Evolutionary conservation across 768 basidiomycete genomes (phyloP).

Genomic region (Mycena albidolilacea): DNA sequence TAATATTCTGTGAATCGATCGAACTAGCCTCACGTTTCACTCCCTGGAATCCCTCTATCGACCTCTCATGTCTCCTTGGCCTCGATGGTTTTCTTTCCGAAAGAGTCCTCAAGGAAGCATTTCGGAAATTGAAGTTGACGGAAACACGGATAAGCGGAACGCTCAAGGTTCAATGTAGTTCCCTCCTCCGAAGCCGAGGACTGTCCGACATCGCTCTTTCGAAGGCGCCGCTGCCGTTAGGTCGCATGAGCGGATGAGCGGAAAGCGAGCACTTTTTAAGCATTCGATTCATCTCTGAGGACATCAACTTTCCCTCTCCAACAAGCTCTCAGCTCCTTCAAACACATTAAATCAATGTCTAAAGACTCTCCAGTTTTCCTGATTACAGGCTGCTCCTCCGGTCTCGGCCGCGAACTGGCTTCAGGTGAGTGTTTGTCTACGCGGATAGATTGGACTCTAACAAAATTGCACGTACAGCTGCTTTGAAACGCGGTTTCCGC

Average conservation of each 20-base stretch:
- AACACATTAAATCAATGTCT: not conserved
- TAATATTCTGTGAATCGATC: no score
- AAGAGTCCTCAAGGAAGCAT: no score
- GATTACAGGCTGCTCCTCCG: conserved; percentile 29
- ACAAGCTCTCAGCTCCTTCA: not conserved
- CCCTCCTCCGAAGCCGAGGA: no score
- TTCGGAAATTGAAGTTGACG: not conserved
- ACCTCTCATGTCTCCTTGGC: no score
- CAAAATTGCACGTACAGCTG: conserved; percentile 4
- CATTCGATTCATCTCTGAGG: not conserved
- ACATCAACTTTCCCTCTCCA: not conserved
- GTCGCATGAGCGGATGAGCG: not conserved
- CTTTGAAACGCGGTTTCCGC: conserved; percentile 14
- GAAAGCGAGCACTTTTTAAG: not conserved
- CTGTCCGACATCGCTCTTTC: not conserved
- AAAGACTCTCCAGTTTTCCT: conserved; percentile 17
- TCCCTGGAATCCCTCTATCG: no score
- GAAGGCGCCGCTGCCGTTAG: not conserved
- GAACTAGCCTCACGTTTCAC: no score
- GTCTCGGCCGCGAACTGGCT: conserved; percentile 21
- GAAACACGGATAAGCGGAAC: conserved; percentile 23
- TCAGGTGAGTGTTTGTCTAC: not conserved
- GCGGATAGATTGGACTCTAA: not conserved
- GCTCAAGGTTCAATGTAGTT: not conserved
- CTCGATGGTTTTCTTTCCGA: no score